phyloP scores from a whole-genome alignment of 441 rosid species.

The Bruguiera hainesii region DNA sequence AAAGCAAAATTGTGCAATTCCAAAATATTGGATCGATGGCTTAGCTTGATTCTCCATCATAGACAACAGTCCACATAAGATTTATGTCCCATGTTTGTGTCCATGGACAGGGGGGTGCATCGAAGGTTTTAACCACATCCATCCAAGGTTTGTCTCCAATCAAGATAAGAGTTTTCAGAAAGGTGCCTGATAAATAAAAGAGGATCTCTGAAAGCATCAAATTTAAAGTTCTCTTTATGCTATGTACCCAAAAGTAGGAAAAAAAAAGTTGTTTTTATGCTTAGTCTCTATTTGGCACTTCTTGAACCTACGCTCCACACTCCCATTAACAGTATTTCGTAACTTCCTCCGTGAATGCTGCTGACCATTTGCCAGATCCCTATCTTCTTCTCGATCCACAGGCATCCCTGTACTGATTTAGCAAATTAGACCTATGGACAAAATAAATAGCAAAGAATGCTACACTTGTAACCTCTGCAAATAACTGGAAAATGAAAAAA shows the following conservation, averaged over 20 bases:
- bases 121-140: slow-evolving; percentile 69
- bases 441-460: neutral
- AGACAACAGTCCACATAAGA: slow-evolving; percentile 15
- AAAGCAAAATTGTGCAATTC: slow-evolving; percentile 15
- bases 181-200: slow-evolving; percentile 76
- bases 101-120: slow-evolving; percentile 81
- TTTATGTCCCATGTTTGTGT: slow-evolving; percentile 79
- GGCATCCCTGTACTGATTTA: slow-evolving; percentile 44
- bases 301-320: slow-evolving; percentile 49
- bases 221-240: slow-evolving; percentile 59
- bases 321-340: slow-evolving; percentile 38
- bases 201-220: slow-evolving; percentile 71
- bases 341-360: slow-evolving; percentile 39
- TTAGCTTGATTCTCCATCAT: slow-evolving; percentile 17
- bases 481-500: neutral
- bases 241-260: neutral
- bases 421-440: neutral
- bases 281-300: slow-evolving; percentile 45
- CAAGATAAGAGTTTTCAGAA: slow-evolving; percentile 62
- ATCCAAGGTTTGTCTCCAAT: slow-evolving; percentile 91
- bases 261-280: slow-evolving; percentile 44
- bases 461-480: neutral
- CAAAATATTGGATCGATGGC: slow-evolving; percentile 21
- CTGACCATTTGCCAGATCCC: slow-evolving; percentile 37
- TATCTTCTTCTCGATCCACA: slow-evolving; percentile 55